Evolutionary conservation across 1,284 basidiomycete species (phyloP).

Genomic region (Apiotrichum sp.): DNA sequence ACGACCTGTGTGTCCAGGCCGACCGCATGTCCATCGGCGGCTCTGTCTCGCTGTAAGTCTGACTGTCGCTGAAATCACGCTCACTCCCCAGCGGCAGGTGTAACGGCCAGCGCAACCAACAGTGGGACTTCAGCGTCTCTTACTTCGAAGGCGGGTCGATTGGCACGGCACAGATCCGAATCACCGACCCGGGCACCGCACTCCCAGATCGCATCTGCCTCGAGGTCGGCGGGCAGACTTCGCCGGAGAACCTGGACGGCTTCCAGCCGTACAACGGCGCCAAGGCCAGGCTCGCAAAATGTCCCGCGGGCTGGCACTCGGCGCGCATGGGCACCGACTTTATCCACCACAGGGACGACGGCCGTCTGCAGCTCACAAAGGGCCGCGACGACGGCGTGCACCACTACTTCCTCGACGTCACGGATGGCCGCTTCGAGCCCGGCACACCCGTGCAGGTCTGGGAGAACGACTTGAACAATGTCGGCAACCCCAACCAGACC

Average conservation of each 20-base stretch:
- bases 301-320: not conserved
- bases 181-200: not conserved
- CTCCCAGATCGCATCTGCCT: not conserved
- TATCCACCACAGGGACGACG: not conserved
- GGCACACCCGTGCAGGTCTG: conserved; percentile 21
- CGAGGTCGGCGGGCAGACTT: not conserved
- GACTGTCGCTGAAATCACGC: too few relatives aligned
- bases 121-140: not conserved
- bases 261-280: not conserved
- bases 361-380: conserved; percentile 15
- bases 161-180: too few relatives aligned
- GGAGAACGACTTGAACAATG: conserved; percentile 5
- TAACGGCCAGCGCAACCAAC: not conserved
- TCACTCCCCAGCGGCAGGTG: not conserved
- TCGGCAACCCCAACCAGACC: too few relatives aligned
- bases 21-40: not conserved
- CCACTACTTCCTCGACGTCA: conserved; percentile 21
- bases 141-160: too few relatives aligned
- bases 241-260: not conserved
- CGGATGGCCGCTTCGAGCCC: conserved; percentile 10
- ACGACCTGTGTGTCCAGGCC: not conserved
- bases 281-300: not conserved
- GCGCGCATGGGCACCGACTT: not conserved
- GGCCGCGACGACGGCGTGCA: not conserved
- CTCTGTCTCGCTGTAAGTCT: not conserved